A percentile compares a stretch with the other conserved stretches of the same genome.
Conservation (phyloP, 2,329 filamentous ascomycete genomes). For the Penicillium occitanis region DNA sequence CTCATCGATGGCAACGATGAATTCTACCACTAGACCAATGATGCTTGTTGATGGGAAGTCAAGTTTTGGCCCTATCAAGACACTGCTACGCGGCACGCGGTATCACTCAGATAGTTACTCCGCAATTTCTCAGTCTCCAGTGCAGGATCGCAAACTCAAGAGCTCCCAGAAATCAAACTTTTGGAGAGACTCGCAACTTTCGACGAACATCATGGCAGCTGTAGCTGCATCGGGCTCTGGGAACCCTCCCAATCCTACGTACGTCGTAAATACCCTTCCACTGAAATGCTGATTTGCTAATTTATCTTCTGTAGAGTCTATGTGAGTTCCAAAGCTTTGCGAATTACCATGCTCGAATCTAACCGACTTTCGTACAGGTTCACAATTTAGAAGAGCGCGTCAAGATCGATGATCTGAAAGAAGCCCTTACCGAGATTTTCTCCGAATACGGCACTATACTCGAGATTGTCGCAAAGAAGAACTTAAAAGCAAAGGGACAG, state of each 20-base stretch:
- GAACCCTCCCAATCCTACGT: slow-evolving; percentile 44
- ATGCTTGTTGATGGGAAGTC: slow-evolving; percentile 29
- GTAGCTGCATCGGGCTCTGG: slow-evolving; percentile 31
- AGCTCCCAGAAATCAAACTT: neutral
- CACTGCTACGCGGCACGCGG: no score
- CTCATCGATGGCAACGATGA: slow-evolving; percentile 48
- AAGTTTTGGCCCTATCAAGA: neutral
- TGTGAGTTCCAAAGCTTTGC: slow-evolving; percentile 31
- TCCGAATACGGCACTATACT: slow-evolving; percentile 82
- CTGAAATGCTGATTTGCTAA: neutral
- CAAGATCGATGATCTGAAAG: slow-evolving; percentile 74
- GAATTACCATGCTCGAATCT: slow-evolving; percentile 16
- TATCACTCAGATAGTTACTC: neutral
- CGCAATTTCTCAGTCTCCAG: slow-evolving; percentile 2
- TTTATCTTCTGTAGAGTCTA: slow-evolving; percentile 37
- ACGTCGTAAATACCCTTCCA: slow-evolving; percentile 23
- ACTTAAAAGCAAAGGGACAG: slow-evolving; percentile 89
- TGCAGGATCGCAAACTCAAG: neutral
- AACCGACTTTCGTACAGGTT: slow-evolving; percentile 40
- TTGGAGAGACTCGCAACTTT: neutral
- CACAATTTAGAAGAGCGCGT: slow-evolving; percentile 91
- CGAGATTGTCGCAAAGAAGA: slow-evolving; percentile 84
- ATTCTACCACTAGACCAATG: slow-evolving; percentile 49
- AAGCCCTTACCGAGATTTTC: slow-evolving; percentile 75
- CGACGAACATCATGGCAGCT: slow-evolving; percentile 35